Base-by-base conservation (phyloP, 345 rosid species). In the Lumnitzera racemosa region DNA sequence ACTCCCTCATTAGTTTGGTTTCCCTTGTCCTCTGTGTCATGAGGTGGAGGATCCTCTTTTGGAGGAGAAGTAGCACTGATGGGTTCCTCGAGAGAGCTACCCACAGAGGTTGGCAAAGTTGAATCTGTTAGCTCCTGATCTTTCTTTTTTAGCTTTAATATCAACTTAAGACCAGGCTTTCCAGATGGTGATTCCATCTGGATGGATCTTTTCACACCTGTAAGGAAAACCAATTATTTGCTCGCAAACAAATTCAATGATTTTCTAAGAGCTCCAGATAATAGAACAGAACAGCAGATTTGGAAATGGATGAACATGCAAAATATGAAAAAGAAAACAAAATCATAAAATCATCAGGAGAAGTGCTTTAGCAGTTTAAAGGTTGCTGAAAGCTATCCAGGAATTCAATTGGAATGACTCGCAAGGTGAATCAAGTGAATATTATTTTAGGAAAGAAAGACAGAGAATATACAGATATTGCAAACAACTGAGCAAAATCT, bases 171-270 rank as follows among this genome's bases (percentile, higher is more conserved):
- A 47, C 17, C 47, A 52, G 74, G 65, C 57, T 77, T 77, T 48
- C 62, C 73, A 23, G 77, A 52, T 56, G 53, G 61, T 13, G 80
- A 61, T 72, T 64, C 79, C 81, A 78, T 85, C 82, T 71, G 70
- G 71, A 65, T 68, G 55, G 53, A 66, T 25, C 55, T 43, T 36
- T 9, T n/a, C 25, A 64, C 58, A 53, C 61, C 73, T 60, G 63
- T 17, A 47, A 36, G 23, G 14, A 46, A 27, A 36, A 43, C 46
- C 54, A 56, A 53, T 24, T 20, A 36, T 36, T 36, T 36, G 43
- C 43, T 36, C 4, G 43, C 11, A 6, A 36, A 36, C 43, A 36
- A 5, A 36, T 36, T 36, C 43, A 9, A 36, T 4, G 43, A 36
- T 36, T 4, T 36, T 36, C 7, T 9, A 0, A 36, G 10, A 36